Evolutionary conservation across 768 basidiomycete species (phyloP), one percentile per base, ranked within the genome.

Genomic region (Boletellus emodensis): DNA sequence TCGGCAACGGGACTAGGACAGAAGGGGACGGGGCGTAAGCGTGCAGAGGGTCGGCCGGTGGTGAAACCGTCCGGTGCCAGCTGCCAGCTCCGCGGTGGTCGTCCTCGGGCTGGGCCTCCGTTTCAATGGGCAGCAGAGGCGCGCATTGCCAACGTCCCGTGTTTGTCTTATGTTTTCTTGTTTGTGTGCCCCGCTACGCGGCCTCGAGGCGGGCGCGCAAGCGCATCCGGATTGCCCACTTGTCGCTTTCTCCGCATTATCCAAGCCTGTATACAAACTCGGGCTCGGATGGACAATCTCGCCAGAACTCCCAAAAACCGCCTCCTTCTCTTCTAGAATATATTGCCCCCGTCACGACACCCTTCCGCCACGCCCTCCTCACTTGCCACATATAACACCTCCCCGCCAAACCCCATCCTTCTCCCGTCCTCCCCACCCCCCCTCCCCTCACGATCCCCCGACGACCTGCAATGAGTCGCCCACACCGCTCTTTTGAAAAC

Each of bases 401-500:
- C 52, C 55, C 56, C 55, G 53, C 52, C 10, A 12, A 48, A 53
- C 48, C 22, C 22, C 24, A 39, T 7, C 24, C 48, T 33, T 32
- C 45, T 41, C 45, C 30, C 24, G 24, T 46, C 20, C 38, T 38
- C 41, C 20, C 35, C 41, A 35, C 43, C 42, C 34, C 42, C 34
- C 50, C 54, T 40, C 52, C 26, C 48, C 46, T 65, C 60, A 67
- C 67, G 67, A 69, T 24, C n/a, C 2, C 51, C 4, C 55, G 57
- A 68, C 68, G 67, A 67, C 66, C 54, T 48, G 59, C 60, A 44
- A 68, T 68, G 67, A 70, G 67, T 68, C 68, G 68, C 46, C 59
- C 63, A 60, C 63, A 69, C 61, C 67, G 67, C 56, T 69, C 67
- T 15, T 71, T 71, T 71, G 67, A 71, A 70, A 71, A 69, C 40